These are phyloP conservation scores for Aspergillus vadensis DNA, from an alignment of 2,329 filamentous ascomycete species.

Conservation along the genomic window DNA sequence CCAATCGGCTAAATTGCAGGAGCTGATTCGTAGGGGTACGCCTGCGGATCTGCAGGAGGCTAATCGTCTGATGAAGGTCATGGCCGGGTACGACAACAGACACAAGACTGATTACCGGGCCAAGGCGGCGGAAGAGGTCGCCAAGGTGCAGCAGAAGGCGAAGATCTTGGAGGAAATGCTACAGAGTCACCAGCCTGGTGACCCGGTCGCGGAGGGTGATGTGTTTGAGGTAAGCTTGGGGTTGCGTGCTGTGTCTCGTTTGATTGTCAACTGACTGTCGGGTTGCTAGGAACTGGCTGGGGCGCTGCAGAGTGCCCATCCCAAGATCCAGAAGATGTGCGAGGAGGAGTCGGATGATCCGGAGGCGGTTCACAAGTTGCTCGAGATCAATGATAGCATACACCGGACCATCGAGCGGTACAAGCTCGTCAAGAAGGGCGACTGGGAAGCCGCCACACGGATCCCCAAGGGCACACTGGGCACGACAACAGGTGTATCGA, in stretches of 20 bases:
- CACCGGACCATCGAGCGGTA: slow-evolving; percentile 94
- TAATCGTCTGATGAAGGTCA: slow-evolving; percentile 97
- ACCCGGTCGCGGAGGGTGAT: slow-evolving; percentile 71
- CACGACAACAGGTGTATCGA: slow-evolving; percentile 64
- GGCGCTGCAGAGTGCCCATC: slow-evolving; percentile 87
- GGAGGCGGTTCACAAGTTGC: slow-evolving; percentile 89
- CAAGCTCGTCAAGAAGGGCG: slow-evolving; percentile 93
- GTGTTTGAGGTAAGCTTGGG: slow-evolving; percentile 60
- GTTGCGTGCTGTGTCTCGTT: not conserved
- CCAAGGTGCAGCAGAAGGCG: slow-evolving; percentile 94
- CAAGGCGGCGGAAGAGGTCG: slow-evolving; percentile 93
- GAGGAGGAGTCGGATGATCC: slow-evolving; percentile 97
- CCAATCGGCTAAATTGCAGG: slow-evolving; percentile 96
- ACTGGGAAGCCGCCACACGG: slow-evolving; percentile 77
- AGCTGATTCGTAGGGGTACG: slow-evolving; percentile 87
- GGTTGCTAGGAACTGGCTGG: slow-evolving; percentile 73
- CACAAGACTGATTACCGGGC: slow-evolving; percentile 97
- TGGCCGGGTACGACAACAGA: slow-evolving; percentile 95
- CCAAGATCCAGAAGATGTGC: slow-evolving; percentile 99
- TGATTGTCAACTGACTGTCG: not conserved
- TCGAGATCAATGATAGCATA: slow-evolving; percentile 99
- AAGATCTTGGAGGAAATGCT: slow-evolving; percentile 89
- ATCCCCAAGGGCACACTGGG: slow-evolving; percentile 80
- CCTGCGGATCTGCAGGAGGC: slow-evolving; percentile 95
- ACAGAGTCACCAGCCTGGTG: slow-evolving; percentile 77